phyloP scores from a whole-genome alignment of 768 basidiomycete genomes.

The Suillus discolor region DNA sequence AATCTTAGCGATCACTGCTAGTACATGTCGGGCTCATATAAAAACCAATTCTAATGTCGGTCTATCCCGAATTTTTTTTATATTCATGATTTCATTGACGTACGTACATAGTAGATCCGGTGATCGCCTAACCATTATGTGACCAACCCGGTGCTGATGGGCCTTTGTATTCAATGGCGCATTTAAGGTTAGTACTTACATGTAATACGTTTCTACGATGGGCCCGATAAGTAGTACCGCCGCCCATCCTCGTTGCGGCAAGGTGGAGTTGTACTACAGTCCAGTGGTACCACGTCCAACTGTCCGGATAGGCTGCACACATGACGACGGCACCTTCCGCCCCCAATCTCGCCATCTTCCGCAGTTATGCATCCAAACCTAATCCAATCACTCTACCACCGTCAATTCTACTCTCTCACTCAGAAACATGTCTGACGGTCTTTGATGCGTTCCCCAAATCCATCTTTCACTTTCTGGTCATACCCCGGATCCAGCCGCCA shows the following conservation, averaged over 20 bases:
- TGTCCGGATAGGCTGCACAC: background rate
- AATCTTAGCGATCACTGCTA: background rate
- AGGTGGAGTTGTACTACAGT: background rate
- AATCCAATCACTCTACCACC: constrained; percentile 58
- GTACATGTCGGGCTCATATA: background rate
- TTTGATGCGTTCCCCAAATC: constrained; percentile 83
- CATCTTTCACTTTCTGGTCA: constrained; percentile 83
- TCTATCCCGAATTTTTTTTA: background rate
- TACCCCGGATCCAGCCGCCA: constrained; percentile 56
- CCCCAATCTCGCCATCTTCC: constrained; percentile 55
- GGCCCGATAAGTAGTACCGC: background rate
- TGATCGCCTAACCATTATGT: background rate
- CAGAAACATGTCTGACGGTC: constrained; percentile 60
- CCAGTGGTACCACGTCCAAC: background rate
- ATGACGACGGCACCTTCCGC: background rate
- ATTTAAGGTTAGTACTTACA: background rate
- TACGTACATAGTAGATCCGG: background rate
- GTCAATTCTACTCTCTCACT: constrained; percentile 62
- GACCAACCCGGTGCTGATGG: background rate
- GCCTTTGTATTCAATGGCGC: constrained; percentile 2
- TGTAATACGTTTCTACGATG: constrained; percentile 5
- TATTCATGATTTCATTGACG: background rate
- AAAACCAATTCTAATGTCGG: background rate
- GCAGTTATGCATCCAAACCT: constrained; percentile 55
- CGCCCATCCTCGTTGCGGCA: background rate